phyloP scores from a whole-genome alignment of 805 yeast species.

The Kuraishia ogatae region DNA sequence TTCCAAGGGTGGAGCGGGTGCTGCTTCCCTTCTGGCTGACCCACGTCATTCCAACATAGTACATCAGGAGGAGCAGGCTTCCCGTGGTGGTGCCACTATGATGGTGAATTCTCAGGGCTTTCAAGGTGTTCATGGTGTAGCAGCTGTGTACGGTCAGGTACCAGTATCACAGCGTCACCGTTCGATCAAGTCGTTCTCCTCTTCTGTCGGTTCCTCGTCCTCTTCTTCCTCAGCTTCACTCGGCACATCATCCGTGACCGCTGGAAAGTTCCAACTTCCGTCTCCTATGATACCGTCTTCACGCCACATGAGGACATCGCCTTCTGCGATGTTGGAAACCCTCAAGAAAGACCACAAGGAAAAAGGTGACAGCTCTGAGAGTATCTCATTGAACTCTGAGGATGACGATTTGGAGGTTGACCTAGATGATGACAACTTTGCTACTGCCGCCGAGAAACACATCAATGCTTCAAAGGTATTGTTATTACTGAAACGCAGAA shows the following conservation, averaged over 20 bases:
- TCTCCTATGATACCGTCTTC: not conserved
- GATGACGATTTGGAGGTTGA: not conserved
- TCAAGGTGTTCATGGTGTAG: not conserved
- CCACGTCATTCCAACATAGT: not conserved
- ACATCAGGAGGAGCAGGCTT: not conserved
- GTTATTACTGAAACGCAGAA: slow-evolving; percentile 4
- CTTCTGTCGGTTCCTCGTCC: not conserved
- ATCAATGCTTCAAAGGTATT: slow-evolving; percentile 4
- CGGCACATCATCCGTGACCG: not conserved
- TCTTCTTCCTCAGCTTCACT: not conserved
- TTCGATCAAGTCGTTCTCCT: too few relatives aligned
- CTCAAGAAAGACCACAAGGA: not conserved
- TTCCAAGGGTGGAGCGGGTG: not conserved
- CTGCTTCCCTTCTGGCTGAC: not conserved
- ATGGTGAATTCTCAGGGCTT: not conserved
- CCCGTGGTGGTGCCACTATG: not conserved
- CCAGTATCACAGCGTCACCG: not conserved
- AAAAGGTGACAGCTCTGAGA: not conserved
- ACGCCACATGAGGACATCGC: not conserved
- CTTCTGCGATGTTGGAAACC: not conserved
- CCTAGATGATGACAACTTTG: not conserved
- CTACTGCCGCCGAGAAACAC: not conserved
- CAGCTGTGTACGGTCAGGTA: not conserved
- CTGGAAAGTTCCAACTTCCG: not conserved
- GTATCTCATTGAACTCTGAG: not conserved